These are phyloP conservation scores for Anthracocystis walkeri DNA, from an alignment of 1,284 basidiomycete species.

Conservation along the genomic window DNA sequence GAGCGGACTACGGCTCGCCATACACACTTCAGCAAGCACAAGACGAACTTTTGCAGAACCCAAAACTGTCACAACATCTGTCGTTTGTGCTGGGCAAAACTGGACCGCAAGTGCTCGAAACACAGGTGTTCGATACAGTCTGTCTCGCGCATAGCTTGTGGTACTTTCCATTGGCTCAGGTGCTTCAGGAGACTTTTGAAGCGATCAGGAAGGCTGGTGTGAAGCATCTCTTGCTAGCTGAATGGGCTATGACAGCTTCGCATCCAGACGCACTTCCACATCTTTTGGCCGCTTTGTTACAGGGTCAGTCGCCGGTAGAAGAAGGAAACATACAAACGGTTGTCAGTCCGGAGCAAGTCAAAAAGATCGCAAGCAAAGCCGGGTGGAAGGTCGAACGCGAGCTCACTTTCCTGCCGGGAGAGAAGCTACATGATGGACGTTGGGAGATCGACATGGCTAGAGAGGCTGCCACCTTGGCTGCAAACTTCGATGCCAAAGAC, in stretches of 20 bases:
- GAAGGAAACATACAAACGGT: constrained; percentile 17
- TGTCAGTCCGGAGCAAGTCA: constrained; percentile 21
- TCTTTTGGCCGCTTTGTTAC: constrained; percentile 24
- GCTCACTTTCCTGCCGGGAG: constrained; percentile 14
- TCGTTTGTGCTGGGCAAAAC: constrained; percentile 26
- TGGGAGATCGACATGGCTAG: constrained; percentile 31
- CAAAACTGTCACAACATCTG: neutral
- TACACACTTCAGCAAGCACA: constrained; percentile 35
- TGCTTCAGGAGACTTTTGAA: constrained; percentile 12
- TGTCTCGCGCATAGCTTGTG: constrained; percentile 27
- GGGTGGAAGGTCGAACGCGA: constrained; percentile 24
- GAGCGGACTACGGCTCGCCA: constrained; percentile 20
- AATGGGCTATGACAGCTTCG: constrained; percentile 33
- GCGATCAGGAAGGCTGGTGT: constrained; percentile 21
- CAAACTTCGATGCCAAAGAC: neutral
- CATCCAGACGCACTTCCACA: constrained; percentile 27
- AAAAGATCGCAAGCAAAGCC: constrained; percentile 7
- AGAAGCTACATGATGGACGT: constrained; percentile 25
- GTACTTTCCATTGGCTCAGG: constrained; percentile 25
- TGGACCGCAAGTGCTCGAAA: constrained; percentile 11
- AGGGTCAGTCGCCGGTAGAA: constrained; percentile 23
- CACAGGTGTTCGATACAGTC: constrained; percentile 12
- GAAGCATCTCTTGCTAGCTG: constrained; percentile 30
- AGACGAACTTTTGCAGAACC: constrained; percentile 7
- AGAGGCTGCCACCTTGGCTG: constrained; percentile 11